phyloP scores from a whole-genome alignment of 225 moss, liverwort and hornwort genomes.

The Takakia lepidozioides region DNA sequence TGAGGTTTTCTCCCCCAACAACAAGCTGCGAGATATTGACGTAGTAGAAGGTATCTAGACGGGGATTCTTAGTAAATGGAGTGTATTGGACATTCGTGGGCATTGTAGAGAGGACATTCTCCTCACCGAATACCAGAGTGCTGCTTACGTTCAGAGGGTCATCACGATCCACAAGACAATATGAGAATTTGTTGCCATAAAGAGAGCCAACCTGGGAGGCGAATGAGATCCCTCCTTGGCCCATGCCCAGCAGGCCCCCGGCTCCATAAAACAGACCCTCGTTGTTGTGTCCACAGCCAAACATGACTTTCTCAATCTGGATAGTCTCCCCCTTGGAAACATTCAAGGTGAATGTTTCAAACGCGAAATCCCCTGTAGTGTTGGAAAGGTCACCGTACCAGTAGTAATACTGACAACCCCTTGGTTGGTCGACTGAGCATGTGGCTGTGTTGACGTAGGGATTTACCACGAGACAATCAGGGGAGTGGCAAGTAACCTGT shows the following conservation, averaged over 20 bases:
- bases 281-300: conserved; percentile 44
- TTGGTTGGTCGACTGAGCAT: conserved; percentile 13
- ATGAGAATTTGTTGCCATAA: conserved; percentile 17
- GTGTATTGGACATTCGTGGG: conserved; percentile 4
- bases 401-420: conserved; percentile 32
- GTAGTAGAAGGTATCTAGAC: conserved; percentile 12
- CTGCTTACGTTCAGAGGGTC: conserved; percentile 16
- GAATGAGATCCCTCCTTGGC: conserved; percentile 20
- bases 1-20: conserved; percentile 4
- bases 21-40: conserved; percentile 9
- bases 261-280: conserved; percentile 15
- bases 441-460: conserved; percentile 17
- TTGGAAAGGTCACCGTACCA: conserved; percentile 38
- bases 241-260: conserved; percentile 28
- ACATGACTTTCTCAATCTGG: conserved; percentile 36
- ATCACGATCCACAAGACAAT: conserved; percentile 21
- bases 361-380: conserved; percentile 34
- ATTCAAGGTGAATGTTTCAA: conserved; percentile 39
- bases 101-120: not conserved
- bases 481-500: conserved; percentile 29
- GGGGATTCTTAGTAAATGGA: conserved; percentile 7
- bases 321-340: conserved; percentile 27
- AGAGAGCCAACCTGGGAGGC: conserved; percentile 13
- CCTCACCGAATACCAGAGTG: conserved; percentile 16
- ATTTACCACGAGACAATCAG: conserved; percentile 12